These are phyloP conservation scores for Leccinum fallax DNA, from an alignment of 1,284 basidiomycete species.

Conservation along the genomic window DNA sequence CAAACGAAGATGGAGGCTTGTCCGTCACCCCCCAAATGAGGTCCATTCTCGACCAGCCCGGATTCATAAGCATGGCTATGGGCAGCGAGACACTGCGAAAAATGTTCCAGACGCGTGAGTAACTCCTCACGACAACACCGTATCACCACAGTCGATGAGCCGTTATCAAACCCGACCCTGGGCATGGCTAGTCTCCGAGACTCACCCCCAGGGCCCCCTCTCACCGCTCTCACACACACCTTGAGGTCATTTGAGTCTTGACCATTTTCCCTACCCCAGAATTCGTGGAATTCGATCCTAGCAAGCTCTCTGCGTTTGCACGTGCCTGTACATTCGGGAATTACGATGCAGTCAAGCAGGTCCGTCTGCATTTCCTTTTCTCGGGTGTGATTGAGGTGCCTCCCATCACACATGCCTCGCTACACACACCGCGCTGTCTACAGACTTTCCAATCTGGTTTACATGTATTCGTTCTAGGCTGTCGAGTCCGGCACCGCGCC, in stretches of 20 bases:
- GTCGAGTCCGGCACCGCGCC: slow-evolving; percentile 44
- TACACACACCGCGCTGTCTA: neutral
- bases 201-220: neutral
- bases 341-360: slow-evolving; percentile 35
- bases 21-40: slow-evolving; percentile 41
- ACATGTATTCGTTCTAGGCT: slow-evolving; percentile 30
- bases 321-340: slow-evolving; percentile 40
- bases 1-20: slow-evolving; percentile 34
- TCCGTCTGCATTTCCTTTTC: slow-evolving; percentile 19
- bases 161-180: neutral
- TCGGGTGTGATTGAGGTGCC: neutral
- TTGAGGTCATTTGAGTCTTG: neutral
- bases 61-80: slow-evolving; percentile 34
- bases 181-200: neutral
- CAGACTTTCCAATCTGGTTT: neutral
- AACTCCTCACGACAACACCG: neutral
- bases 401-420: neutral
- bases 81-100: slow-evolving; percentile 41
- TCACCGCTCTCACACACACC: neutral
- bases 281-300: slow-evolving; percentile 27
- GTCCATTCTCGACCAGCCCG: slow-evolving; percentile 40
- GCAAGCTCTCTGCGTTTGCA: slow-evolving; percentile 41
- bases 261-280: slow-evolving; percentile 15
- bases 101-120: slow-evolving; percentile 42
- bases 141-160: neutral